A percentile compares a stretch with the other conserved stretches of the same genome.
Evolutionary conservation across 106 monocot species (phyloP).

Genomic region (Dioscorea zingiberensis): DNA sequence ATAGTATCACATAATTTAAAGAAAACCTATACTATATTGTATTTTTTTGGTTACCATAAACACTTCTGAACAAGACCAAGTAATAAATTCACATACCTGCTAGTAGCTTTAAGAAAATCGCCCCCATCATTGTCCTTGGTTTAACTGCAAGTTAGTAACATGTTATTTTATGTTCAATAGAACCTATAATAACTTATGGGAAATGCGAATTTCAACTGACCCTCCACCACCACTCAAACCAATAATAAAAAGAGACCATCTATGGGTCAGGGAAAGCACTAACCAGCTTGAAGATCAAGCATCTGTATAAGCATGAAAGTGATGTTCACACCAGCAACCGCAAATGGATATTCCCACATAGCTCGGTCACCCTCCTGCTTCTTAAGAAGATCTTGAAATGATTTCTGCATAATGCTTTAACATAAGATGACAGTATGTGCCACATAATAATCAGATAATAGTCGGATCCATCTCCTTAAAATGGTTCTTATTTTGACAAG

Average conservation of each 20-base stretch:
- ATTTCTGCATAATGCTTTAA: constrained; percentile 39
- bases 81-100: constrained; percentile 28
- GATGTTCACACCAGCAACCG: constrained; percentile 94
- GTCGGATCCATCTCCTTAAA: too few species aligned
- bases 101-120: constrained; percentile 66
- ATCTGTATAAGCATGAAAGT: constrained; percentile 99
- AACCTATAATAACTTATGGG: background rate
- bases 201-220: too few species aligned
- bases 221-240: too few species aligned
- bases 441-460: too few species aligned
- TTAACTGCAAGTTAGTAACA: constrained; percentile 41
- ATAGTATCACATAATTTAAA: too few species aligned
- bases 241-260: background rate
- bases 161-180: background rate
- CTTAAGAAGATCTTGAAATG: constrained; percentile 78
- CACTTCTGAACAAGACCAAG: too few species aligned
- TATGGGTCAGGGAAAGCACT: background rate
- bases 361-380: constrained; percentile 82
- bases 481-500: too few species aligned
- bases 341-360: constrained; percentile 94
- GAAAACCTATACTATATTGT: too few species aligned
- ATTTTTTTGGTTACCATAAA: too few species aligned
- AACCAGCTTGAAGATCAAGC: constrained; percentile 79
- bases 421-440: too few species aligned
- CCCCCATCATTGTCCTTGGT: constrained; percentile 55